Conservation (phyloP, 192 early-diverging fungal species). For the Diversispora epigaea region DNA sequence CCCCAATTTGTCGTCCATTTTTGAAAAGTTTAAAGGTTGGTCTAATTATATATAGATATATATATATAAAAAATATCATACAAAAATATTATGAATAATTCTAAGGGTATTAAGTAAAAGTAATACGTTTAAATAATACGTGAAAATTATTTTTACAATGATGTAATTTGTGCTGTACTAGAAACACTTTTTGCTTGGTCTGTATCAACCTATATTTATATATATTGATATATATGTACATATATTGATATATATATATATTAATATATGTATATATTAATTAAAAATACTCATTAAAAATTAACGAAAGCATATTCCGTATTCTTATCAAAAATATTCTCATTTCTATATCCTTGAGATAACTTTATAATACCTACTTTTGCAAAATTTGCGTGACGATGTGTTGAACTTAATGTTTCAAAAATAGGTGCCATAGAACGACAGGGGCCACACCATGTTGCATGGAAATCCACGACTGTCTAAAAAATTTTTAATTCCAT, state of each 20-base stretch:
- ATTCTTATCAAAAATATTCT: neutral
- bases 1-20: conserved; percentile 68
- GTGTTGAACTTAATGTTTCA: conserved; percentile 47
- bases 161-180: neutral
- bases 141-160: conserved; percentile 14
- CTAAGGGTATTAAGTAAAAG: neutral
- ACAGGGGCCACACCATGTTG: conserved; percentile 52
- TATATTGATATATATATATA: no score
- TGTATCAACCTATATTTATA: conserved; percentile 28
- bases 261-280: no score
- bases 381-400: conserved; percentile 51
- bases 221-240: no score
- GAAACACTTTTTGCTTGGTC: conserved; percentile 26
- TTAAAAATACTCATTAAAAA: no score
- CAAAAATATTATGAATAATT: conserved; percentile 46
- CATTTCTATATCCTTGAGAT: neutral
- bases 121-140: no score
- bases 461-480: conserved; percentile 59
- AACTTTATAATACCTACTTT: conserved; percentile 39
- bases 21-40: conserved; percentile 87
- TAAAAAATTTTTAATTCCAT: conserved; percentile 20
- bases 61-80: neutral
- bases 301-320: no score
- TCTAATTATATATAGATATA: conserved; percentile 44
- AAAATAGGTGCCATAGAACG: conserved; percentile 55